Base-by-base conservation (phyloP, 495 filamentous ascomycete species). In the Aspergillus affinis region DNA sequence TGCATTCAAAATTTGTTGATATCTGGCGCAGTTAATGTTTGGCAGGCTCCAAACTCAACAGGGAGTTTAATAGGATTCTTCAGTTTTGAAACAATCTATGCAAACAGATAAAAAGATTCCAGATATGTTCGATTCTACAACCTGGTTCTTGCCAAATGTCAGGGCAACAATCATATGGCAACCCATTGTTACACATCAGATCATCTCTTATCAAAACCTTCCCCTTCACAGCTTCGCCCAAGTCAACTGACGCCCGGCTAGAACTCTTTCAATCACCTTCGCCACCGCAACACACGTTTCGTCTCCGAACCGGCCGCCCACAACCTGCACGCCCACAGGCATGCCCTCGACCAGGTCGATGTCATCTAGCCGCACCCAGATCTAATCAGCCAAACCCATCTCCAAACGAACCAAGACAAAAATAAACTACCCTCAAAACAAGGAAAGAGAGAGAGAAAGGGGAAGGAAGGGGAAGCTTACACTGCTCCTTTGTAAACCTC, bases 261-360 rank as follows among this genome's bases (percentile, higher is more conserved):
- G 60, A 45, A 71, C 49, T 46, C 55, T 49, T 60, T 71, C 70
- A 54, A 78, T 52, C 18, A 77, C 74, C 66, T 78, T 78, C 0
- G 74, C 78, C 47, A 79, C 75, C 17, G 76, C 72, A 60, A 81
- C 71, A 36, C 75, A 74, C 57, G 70, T 81, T 61, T 82, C 80
- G 51, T 82, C 80, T 6, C 74, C 75, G 56, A 69, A 81, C 55
- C 70, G 74, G 19, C 79, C 69, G 2, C 76, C 80, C 17, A 86
- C 77, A 64, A 85, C 69, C 68, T 86, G 84, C 52, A 85, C 64
- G 8, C 78, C 77, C 20, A 86, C 72, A 18, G 82, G 84, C 66
- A 83, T 81, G 60, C 70, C 78, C 57, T 81, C 71, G 18, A 81
- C 77, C 6, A 80, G 50, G 20, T 80, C 65, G 3, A 78, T 64